Conservation (phyloP, 192 early-diverging fungal genomes). For the Cetraspora pellucida region DNA sequence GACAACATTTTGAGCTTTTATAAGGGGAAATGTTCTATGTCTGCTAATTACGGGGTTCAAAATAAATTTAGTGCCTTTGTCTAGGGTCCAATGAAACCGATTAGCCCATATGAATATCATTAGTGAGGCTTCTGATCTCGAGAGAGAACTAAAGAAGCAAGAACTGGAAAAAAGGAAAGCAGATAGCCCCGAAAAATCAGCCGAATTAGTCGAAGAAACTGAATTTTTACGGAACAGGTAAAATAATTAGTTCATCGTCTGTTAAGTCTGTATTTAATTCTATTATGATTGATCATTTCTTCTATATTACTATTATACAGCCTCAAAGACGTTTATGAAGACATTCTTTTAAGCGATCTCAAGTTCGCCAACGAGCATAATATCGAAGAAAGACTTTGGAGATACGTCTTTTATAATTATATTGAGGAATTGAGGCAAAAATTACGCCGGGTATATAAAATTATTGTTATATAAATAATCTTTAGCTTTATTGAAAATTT, state of each 20-base stretch:
- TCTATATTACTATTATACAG: constrained; percentile 33
- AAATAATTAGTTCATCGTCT: background rate
- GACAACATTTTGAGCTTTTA: too few species aligned
- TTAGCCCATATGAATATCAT: too few species aligned
- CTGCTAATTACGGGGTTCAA: background rate
- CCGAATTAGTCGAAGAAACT: constrained; percentile 16
- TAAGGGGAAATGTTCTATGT: too few species aligned
- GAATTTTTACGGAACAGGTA: constrained; percentile 35
- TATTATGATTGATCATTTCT: background rate
- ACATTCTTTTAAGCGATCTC: constrained; percentile 49
- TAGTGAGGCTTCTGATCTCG: constrained; percentile 31
- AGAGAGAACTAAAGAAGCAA: constrained; percentile 34
- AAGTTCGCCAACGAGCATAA: constrained; percentile 50
- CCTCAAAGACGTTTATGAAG: constrained; percentile 52
- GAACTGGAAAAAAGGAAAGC: constrained; percentile 16
- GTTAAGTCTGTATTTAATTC: background rate
- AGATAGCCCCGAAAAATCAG: background rate
- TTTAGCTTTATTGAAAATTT: background rate
- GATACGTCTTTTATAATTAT: constrained; percentile 57
- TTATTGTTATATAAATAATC: background rate
- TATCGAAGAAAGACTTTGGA: constrained; percentile 61
- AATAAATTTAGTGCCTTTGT: too few species aligned
- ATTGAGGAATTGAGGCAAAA: constrained; percentile 55
- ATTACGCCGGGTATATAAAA: constrained; percentile 48
- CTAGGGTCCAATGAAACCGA: too few species aligned